Percentiles rank a stretch among this genome's conserved stretches.
phyloP scores from a whole-genome alignment of 176 grass and related monocot species.

The Phragmites australis region DNA sequence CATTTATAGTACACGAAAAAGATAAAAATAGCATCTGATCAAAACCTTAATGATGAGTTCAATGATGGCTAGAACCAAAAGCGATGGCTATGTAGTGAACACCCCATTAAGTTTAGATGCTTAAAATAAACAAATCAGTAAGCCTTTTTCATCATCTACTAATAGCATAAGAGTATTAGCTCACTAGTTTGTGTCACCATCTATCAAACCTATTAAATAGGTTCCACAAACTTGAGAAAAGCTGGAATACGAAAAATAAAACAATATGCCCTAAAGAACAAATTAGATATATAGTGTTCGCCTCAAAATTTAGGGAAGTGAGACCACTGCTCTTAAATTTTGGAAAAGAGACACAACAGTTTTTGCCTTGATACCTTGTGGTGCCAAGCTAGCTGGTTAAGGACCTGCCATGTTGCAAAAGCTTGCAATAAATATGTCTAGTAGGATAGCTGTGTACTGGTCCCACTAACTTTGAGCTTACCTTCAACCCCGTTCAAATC shows the following conservation, averaged over 20 bases:
- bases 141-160: conserved; percentile 36
- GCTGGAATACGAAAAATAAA: conserved; percentile 38
- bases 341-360: conserved; percentile 33
- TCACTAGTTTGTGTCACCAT: conserved; percentile 33
- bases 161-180: conserved; percentile 26
- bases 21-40: conserved; percentile 40
- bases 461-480: conserved; percentile 61
- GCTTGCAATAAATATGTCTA: conserved; percentile 70
- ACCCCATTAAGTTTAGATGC: conserved; percentile 30
- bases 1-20: conserved; percentile 31
- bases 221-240: conserved; percentile 26
- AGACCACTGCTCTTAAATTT: conserved; percentile 47
- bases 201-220: conserved; percentile 46
- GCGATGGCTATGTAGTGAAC: conserved; percentile 19
- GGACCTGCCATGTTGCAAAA: conserved; percentile 65
- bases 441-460: conserved; percentile 66
- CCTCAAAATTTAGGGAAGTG: conserved; percentile 35
- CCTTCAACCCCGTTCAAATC: conserved; percentile 41
- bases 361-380: conserved; percentile 38
- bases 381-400: conserved; percentile 57
- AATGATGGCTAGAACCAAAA: conserved; percentile 41
- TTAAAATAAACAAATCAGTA: conserved; percentile 35
- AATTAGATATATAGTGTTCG: conserved; percentile 38
- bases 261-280: conserved; percentile 40
- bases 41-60: conserved; percentile 28